These are phyloP conservation scores for Opeltia flavorubescens DNA, from an alignment of 495 filamentous ascomycete genomes.

Conservation along the genomic window DNA sequence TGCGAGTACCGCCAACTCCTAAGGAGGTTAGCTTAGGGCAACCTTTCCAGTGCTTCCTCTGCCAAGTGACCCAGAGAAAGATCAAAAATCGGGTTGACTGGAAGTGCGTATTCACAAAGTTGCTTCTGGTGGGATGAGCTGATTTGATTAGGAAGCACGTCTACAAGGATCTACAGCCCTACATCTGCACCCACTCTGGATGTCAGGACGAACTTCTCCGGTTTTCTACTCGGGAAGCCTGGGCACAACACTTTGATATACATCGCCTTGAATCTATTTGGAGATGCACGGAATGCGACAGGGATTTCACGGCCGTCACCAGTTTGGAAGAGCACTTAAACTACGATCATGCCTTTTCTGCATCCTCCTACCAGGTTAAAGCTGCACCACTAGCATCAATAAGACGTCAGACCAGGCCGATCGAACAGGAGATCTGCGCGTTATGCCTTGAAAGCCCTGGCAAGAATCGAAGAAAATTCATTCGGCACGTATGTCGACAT, in stretches of 20 bases:
- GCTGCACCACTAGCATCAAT: not conserved
- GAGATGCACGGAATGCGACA: slow-evolving; percentile 7
- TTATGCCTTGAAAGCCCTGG: not conserved
- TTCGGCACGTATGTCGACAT: slow-evolving; percentile 14
- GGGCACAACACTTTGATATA: slow-evolving; percentile 19
- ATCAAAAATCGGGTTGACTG: slow-evolving; percentile 11
- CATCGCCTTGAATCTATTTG: slow-evolving; percentile 12
- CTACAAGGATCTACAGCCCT: slow-evolving; percentile 21
- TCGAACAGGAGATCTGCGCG: not conserved
- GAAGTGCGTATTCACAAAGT: slow-evolving; percentile 10
- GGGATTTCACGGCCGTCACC: not conserved
- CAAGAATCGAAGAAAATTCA: slow-evolving; percentile 10
- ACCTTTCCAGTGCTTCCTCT: slow-evolving; percentile 10
- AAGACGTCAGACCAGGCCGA: slow-evolving; percentile 1
- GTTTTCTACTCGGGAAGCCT: slow-evolving; percentile 14
- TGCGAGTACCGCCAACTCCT: slow-evolving; percentile 10
- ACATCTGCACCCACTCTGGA: slow-evolving; percentile 20
- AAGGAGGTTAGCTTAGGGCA: slow-evolving; percentile 5
- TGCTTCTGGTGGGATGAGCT: not conserved
- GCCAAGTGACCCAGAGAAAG: not conserved
- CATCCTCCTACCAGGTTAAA: not conserved
- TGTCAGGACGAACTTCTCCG: slow-evolving; percentile 14
- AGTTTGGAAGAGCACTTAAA: slow-evolving; percentile 7
- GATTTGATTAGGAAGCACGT: slow-evolving; percentile 16
- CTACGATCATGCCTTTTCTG: not conserved